Base-by-base conservation (phyloP, 2,329 filamentous ascomycete genomes). In the Fusarium sp. region DNA sequence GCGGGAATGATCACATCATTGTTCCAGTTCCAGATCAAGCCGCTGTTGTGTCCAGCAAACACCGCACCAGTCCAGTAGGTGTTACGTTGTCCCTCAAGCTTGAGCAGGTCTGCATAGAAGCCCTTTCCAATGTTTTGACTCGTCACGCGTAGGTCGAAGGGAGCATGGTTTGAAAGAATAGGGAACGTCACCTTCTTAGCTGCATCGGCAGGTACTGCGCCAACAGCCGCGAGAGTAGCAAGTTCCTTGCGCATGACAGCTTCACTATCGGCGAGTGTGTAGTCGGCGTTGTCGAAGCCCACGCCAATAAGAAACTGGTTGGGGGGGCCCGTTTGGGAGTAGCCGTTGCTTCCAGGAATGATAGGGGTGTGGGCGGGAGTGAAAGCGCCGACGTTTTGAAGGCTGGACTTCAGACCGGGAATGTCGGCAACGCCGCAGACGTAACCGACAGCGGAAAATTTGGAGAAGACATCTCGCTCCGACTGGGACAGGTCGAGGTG, bases 41-140 rank as follows among this genome's bases (percentile, higher is more conserved):
- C 69, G 17, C 69, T 71, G 52, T 68, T 71, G 17, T 71, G 69
- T 3, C 60, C 70, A 25, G 69, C 54, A n/a, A 71, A 72, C 0
- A 43, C 55, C 22, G 69, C 69, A 2, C 70, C 70, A 1, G 70
- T 72, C 61, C 65, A 72, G n/a, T 67, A 72, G 1, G 70, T 72
- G 40, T 56, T 68, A 6, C 47, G 55, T 1, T 48, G 8, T 6
- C 70, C 70, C 22, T 71, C 62, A 2, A 72, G 43, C 0, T 33
- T 25, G 7, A 59, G 23, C 2, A 72, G 45, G 13, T 69, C 40
- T 2, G 20, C 32, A 45, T 72, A 72, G 4, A 71, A 72, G 0
- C 70, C 67, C 1, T 64, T 2, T 0, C 27, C n/a, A 4, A 72
- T 55, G 0, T 69, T 70, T 2, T 49, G 9, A 4, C 23, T 3